Evolutionary conservation across 2,329 filamentous ascomycete genomes (phyloP), one percentile per base, ranked within the genome.

Genomic region (Talaromyces verruculosus): DNA sequence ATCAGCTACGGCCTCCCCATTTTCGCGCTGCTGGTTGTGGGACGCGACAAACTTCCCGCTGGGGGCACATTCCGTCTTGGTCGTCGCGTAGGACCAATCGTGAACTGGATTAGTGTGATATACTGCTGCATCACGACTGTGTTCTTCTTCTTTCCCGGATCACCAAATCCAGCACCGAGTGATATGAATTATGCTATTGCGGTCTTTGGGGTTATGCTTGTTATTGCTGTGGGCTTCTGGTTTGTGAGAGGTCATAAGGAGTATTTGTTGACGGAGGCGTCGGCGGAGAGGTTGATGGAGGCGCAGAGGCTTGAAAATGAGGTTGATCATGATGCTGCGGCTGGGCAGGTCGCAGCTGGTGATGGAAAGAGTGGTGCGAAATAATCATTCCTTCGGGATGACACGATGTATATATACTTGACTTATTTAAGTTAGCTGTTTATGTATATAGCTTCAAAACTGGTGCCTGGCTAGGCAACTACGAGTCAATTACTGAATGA

Each of bases 101-200:
- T 79, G 64, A 84, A 85, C 71, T 82, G 80, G 78, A 69, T 84
- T 39, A 84, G 82, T 2, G 74, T 85, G 37, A 69, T 84, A 11
- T 86, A 85, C 72, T 85, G 84, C 70, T 73, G 72, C 61, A 72
- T 85, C 63, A 85, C 83, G 1, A 84, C 83, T 0, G 77, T 86
- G 30, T 85, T 86, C 73, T 86, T 85, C 79, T 83, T 86, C 71
- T 86, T 86, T 69, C 84, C 84, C 0, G 73, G 73, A 0, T 67
- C 65, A 0, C 84, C 84, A 0, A 79, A 80, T 65, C 84, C 84
- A 0, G 68, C 78, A 0, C 71, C 76, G 0, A 73, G 75, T n/a
- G 83, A 86, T 67, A 86, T 86, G 84, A 86, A 86, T 72, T 86
- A 82, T 70, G 84, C 84, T 5, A 85, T 86, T 69, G 84, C 81